These are phyloP conservation scores for Antitrichia curtipendula DNA, from an alignment of 225 moss, liverwort and hornwort species.

Conservation along the genomic window DNA sequence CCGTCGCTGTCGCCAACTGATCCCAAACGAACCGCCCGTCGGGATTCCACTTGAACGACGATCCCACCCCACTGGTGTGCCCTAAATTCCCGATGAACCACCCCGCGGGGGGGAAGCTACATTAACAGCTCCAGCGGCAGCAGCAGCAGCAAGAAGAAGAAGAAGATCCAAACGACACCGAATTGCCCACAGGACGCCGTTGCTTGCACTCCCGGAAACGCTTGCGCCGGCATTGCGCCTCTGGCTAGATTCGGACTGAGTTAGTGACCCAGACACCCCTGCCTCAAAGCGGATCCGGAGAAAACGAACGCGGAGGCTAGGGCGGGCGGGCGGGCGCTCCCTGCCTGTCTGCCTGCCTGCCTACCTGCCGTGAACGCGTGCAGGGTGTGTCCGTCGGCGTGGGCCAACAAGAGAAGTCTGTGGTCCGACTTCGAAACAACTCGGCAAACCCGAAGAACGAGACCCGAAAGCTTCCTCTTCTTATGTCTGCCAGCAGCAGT, in stretches of 20 bases:
- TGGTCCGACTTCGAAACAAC: background rate
- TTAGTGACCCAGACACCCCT: background rate
- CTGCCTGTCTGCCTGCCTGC: background rate
- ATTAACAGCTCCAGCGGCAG: background rate
- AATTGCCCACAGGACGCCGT: background rate
- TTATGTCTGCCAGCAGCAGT: background rate
- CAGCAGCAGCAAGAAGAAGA: background rate
- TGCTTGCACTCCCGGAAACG: background rate
- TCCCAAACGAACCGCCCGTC: background rate
- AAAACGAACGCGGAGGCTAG: background rate
- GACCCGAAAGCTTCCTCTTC: background rate
- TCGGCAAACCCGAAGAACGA: background rate
- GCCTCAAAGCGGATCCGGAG: background rate
- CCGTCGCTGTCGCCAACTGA: background rate
- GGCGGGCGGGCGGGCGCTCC: background rate
- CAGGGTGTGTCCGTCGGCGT: background rate
- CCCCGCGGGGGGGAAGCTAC: background rate
- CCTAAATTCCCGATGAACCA: background rate
- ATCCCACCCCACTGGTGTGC: background rate
- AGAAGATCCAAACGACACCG: background rate
- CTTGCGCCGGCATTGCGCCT: background rate
- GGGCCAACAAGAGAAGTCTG: background rate
- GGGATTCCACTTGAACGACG: background rate
- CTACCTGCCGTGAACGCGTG: background rate
- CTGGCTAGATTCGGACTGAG: background rate